Percentiles rank a stretch among this genome's conserved stretches.
Evolutionary conservation across 805 yeast species (phyloP).

Genomic region (Sugiyamaella marilandica): DNA sequence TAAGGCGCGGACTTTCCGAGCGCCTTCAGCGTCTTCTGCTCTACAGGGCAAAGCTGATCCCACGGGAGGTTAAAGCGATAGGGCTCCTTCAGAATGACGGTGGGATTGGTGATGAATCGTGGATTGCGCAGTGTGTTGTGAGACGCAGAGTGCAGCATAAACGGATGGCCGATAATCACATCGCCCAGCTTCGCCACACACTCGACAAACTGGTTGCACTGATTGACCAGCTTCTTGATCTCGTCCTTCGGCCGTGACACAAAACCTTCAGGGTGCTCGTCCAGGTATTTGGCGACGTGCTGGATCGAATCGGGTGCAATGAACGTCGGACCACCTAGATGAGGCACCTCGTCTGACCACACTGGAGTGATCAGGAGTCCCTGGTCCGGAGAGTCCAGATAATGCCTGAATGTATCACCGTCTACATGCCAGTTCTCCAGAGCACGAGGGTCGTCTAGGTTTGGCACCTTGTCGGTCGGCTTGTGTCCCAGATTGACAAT

Average conservation of each 20-base stretch:
- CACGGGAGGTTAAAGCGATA: constrained; percentile 4
- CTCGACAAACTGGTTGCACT: constrained; percentile 10
- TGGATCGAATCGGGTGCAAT: constrained; percentile 13
- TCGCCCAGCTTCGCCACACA: constrained; percentile 11
- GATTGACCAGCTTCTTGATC: not conserved
- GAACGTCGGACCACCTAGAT: constrained; percentile 11
- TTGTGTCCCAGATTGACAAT: constrained; percentile 14
- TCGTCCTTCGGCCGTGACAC: constrained; percentile 4
- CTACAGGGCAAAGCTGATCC: constrained; percentile 5
- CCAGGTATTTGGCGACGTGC: constrained; percentile 8
- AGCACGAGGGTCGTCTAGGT: constrained; percentile 7
- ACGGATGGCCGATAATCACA: constrained; percentile 9
- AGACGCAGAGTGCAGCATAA: constrained; percentile 14
- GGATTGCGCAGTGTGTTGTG: constrained; percentile 11
- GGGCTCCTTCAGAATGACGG: constrained; percentile 10
- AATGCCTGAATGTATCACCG: constrained; percentile 12
- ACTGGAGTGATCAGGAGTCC: constrained; percentile 10
- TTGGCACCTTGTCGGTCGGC: not conserved
- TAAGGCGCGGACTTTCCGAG: constrained; percentile 8
- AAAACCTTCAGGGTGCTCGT: constrained; percentile 12
- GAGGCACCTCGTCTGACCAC: constrained; percentile 11
- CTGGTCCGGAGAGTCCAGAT: constrained; percentile 12
- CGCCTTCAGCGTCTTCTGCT: constrained; percentile 8
- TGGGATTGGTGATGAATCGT: constrained; percentile 11
- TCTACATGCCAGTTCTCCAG: constrained; percentile 13